Evolutionary conservation across 441 rosid genomes (phyloP), one percentile per base, ranked within the genome.

Genomic region (Populus hybrid): DNA sequence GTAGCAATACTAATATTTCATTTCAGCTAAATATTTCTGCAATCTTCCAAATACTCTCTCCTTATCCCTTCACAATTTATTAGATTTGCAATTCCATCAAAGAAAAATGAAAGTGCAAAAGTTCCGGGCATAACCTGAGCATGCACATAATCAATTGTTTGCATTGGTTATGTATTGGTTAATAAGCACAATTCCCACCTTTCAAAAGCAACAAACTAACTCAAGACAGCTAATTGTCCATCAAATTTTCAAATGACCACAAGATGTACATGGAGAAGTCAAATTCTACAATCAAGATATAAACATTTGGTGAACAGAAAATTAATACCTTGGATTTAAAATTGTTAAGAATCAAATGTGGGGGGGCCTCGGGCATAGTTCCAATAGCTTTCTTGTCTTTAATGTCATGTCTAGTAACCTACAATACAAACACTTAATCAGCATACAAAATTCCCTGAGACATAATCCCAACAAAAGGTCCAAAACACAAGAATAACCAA

Each of bases 401-500:
- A 79, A 92, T 90, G 75, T 96, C 98, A 85, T 96, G 99, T 85
- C 98, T 90, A 57, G 94, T 92, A 79, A 96, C 97, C 99, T 96
- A 84, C 50, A 83, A 6, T 67, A 28, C 2, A 28, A 26, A 64
- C 28, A 72, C 59, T 70, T 46, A 71, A 82, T 42, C 71, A 80
- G 73, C 66, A 75, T 10, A 71, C 42, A 59, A 66, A 71, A 38
- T n/a, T 12, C 35, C 75, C 64, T 11, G 24, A 67, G 66, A 74
- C 70, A 65, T 50, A 73, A 73, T 36, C 67, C 35, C 75, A 76
- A 76, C 6, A 66, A 34, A 40, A 59, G 4, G 46, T 6, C 73
- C 12, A 59, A 57, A 70, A 30, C 36, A 80, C 34, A 68, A 81
- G 8, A 57, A 42, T 24, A 35, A 73, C 42, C 40, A 78, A 77